Percentiles rank a stretch among this genome's conserved stretches.
These are phyloP conservation scores for Apophysomyces trapeziformis DNA, from an alignment of 371 early-diverging fungal genomes.

Conservation along the genomic window DNA sequence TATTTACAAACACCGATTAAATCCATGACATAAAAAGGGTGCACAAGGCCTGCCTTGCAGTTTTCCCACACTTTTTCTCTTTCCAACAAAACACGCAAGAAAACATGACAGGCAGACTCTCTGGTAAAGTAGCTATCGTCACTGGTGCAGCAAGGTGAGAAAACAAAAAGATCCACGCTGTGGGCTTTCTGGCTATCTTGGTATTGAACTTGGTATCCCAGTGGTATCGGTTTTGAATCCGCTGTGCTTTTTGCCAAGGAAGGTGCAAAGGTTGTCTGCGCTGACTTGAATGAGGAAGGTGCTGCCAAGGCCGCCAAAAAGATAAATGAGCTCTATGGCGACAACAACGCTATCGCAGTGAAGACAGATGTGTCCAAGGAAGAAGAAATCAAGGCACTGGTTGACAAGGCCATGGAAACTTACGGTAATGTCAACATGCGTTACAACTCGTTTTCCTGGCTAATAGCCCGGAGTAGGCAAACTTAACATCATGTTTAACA, in stretches of 20 bases:
- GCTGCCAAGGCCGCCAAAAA: constrained; percentile 53
- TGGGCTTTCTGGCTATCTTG: too few relatives aligned
- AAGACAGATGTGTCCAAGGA: constrained; percentile 78
- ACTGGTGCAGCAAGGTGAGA: constrained; percentile 83
- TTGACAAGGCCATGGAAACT: constrained; percentile 67
- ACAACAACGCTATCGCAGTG: constrained; percentile 47
- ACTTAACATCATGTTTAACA: constrained; percentile 86
- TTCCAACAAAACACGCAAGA: background rate
- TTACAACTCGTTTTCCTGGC: background rate
- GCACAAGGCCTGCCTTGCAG: background rate
- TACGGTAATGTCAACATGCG: constrained; percentile 57
- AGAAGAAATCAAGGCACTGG: constrained; percentile 69
- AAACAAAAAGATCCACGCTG: too few relatives aligned
- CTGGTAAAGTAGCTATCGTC: constrained; percentile 83
- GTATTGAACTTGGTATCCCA: constrained; percentile 20
- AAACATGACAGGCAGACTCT: constrained; percentile 30
- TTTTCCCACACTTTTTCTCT: background rate
- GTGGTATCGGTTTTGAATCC: constrained; percentile 86
- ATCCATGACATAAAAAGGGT: background rate
- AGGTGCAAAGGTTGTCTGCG: constrained; percentile 82
- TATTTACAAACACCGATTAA: background rate
- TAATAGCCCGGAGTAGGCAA: constrained; percentile 48
- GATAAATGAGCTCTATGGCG: constrained; percentile 44
- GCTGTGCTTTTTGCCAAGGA: constrained; percentile 79
- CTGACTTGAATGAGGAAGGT: constrained; percentile 75